These are phyloP conservation scores for Priceomyces castillae DNA, from an alignment of 805 yeast genomes.

Conservation along the genomic window DNA sequence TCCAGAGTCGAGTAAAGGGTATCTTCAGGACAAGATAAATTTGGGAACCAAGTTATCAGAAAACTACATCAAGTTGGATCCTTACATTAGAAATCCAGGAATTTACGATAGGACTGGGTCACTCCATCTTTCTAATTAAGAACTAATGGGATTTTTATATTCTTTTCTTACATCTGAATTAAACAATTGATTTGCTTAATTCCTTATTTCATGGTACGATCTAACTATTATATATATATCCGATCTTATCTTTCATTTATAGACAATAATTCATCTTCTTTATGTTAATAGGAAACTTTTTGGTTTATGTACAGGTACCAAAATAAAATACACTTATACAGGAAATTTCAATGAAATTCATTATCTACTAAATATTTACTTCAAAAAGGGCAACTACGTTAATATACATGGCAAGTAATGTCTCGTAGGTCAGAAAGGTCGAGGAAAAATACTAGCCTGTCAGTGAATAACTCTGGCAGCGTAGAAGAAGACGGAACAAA, in stretches of 20 bases:
- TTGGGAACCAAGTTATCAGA: constrained; percentile 52
- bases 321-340: too few relatives aligned
- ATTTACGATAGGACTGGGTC: constrained; percentile 62
- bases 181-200: too few relatives aligned
- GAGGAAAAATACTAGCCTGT: constrained; percentile 15
- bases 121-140: neutral
- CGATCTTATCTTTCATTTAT: too few relatives aligned
- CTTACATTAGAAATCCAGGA: constrained; percentile 76
- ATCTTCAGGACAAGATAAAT: constrained; percentile 52
- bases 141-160: too few relatives aligned
- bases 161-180: neutral
- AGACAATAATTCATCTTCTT: too few relatives aligned
- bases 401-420: constrained; percentile 13
- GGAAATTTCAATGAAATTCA: too few relatives aligned
- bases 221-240: too few relatives aligned
- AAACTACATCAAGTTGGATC: constrained; percentile 72
- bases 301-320: too few relatives aligned
- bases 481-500: constrained; percentile 16
- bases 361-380: neutral
- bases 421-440: constrained; percentile 32
- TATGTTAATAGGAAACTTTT: too few relatives aligned
- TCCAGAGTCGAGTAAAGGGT: constrained; percentile 45
- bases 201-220: too few relatives aligned
- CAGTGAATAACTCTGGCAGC: constrained; percentile 10
- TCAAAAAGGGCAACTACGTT: neutral